Conservation (phyloP, 805 yeast genomes). For the Barnettozyma sp. region DNA sequence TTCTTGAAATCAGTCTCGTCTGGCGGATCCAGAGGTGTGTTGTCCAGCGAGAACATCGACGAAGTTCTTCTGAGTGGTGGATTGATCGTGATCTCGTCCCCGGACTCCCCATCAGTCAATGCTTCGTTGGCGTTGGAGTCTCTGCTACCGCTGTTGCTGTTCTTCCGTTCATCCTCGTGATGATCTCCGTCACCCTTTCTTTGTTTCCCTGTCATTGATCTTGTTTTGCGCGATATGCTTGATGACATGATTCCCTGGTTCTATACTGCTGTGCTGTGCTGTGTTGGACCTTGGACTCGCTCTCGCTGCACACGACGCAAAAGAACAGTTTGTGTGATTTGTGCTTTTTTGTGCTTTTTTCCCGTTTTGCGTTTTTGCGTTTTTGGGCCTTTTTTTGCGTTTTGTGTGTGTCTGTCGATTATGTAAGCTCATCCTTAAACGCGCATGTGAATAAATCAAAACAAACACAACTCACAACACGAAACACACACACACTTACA, state of each 20-base stretch:
- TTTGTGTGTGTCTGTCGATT: too few relatives aligned
- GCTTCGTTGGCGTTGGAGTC: conserved; percentile 9
- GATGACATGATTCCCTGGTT: conserved; percentile 1
- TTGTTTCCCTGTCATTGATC: conserved; percentile 4
- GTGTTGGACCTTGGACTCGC: neutral
- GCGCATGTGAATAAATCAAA: too few relatives aligned
- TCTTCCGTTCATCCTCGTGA: too few relatives aligned
- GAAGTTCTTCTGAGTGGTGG: conserved; percentile 37
- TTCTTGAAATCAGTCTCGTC: conserved; percentile 70
- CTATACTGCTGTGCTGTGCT: neutral
- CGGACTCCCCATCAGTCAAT: conserved; percentile 18
- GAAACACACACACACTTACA: too few relatives aligned
- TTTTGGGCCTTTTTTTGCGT: neutral
- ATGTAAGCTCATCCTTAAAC: too few relatives aligned
- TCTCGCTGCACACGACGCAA: neutral
- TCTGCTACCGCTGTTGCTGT: neutral
- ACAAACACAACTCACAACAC: too few relatives aligned
- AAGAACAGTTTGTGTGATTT: too few relatives aligned
- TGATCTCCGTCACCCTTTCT: too few relatives aligned
- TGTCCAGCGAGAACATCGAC: conserved; percentile 39
- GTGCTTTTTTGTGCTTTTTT: neutral
- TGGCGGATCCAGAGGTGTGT: conserved; percentile 61
- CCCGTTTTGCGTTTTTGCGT: neutral
- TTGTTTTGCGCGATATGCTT: conserved; percentile 5
- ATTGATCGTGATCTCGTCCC: conserved; percentile 14